Evolutionary conservation across 1,139 yeast genomes (phyloP).

Genomic region (Pichia cactophila): DNA sequence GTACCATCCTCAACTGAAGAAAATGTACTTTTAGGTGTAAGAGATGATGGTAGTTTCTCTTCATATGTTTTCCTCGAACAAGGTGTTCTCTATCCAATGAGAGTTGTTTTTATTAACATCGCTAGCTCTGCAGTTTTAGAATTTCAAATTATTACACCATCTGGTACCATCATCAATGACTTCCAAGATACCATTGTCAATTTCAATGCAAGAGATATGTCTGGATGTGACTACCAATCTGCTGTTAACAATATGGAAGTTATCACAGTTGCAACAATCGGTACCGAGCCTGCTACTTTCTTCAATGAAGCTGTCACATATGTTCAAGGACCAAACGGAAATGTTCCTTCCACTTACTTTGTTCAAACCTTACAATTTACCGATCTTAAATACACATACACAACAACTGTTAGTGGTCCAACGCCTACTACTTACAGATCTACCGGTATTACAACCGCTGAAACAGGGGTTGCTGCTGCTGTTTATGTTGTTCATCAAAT

Average conservation of each 20-base stretch:
- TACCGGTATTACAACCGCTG: slow-evolving; percentile 2
- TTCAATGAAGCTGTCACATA: slow-evolving; percentile 24
- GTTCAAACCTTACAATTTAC: slow-evolving; percentile 6
- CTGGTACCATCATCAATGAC: slow-evolving; percentile 9
- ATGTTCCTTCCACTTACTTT: slow-evolving; percentile 4
- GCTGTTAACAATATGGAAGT: slow-evolving; percentile 1
- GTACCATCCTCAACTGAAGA: slow-evolving; percentile 1
- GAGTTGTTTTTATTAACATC: slow-evolving; percentile 20
- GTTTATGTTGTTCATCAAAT: slow-evolving; percentile 5
- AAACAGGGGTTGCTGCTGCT: slow-evolving; percentile 6
- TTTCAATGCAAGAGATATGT: slow-evolving; percentile 1
- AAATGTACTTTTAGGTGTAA: slow-evolving; percentile 9
- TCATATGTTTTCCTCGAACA: slow-evolving; percentile 16
- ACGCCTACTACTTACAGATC: slow-evolving; percentile 1
- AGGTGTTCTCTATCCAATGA: slow-evolving; percentile 26
- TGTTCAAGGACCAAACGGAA: slow-evolving; percentile 27
- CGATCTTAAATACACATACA: slow-evolving; percentile 6
- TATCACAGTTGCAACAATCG: background rate
- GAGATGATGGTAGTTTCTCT: slow-evolving; percentile 8
- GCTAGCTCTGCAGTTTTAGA: slow-evolving; percentile 9
- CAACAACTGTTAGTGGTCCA: slow-evolving; percentile 5
- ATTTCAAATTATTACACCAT: slow-evolving; percentile 15
- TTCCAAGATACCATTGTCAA: slow-evolving; percentile 9
- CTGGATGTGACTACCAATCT: slow-evolving; percentile 3
- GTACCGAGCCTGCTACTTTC: background rate